Percentiles rank a stretch among this genome's conserved stretches.
phyloP scores from a whole-genome alignment of 805 yeast species.

The Blastobotrys robertii region DNA sequence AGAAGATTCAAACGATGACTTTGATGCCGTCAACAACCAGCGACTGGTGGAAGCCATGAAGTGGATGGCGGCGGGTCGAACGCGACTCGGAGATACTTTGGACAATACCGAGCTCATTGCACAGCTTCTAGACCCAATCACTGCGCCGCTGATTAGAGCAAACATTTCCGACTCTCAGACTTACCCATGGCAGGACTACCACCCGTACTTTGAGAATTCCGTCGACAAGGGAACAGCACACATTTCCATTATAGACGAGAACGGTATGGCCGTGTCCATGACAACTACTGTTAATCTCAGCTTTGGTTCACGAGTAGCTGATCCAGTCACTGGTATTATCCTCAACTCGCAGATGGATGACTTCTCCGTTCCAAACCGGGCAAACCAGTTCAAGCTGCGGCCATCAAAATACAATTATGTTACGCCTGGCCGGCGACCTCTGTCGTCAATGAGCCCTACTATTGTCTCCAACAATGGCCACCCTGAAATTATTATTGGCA shows the following conservation, averaged over 20 bases:
- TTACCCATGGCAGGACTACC: constrained; percentile 57
- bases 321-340: constrained; percentile 70
- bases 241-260: constrained; percentile 64
- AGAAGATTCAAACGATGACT: constrained; percentile 28
- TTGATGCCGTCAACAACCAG: constrained; percentile 44
- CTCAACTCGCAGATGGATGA: constrained; percentile 94
- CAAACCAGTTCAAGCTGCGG: constrained; percentile 68
- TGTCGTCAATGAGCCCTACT: constrained; percentile 75
- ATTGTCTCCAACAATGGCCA: constrained; percentile 36
- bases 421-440: constrained; percentile 68
- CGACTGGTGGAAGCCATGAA: constrained; percentile 79
- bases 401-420: constrained; percentile 78
- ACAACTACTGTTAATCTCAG: constrained; percentile 81
- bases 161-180: constrained; percentile 53
- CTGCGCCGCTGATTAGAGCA: constrained; percentile 48
- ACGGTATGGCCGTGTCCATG: constrained; percentile 71
- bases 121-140: constrained; percentile 37
- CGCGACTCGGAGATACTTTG: constrained; percentile 69
- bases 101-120: constrained; percentile 22
- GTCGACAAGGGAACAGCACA: constrained; percentile 92
- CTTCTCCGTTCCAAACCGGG: constrained; percentile 59
- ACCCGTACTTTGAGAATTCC: constrained; percentile 65
- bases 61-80: constrained; percentile 82
- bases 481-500: constrained; percentile 70
- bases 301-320: constrained; percentile 79